Evolutionary conservation across 1,284 basidiomycete genomes (phyloP), one percentile per base, ranked within the genome.

Genomic region (Ceratobasidium sp.): DNA sequence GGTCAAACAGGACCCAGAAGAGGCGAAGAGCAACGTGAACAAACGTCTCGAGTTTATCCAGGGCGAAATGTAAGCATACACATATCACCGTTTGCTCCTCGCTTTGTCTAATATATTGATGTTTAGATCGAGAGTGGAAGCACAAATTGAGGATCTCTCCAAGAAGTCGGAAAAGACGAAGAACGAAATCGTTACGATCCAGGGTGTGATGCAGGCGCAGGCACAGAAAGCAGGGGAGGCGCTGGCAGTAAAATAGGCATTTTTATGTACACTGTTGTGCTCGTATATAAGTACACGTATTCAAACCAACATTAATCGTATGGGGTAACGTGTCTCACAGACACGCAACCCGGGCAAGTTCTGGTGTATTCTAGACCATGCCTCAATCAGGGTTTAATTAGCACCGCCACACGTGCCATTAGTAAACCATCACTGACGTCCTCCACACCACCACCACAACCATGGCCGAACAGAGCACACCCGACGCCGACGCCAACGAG

Each of bases 11-110:
- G 96, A 98, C 76, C 90, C 91, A 77, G 81, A 82, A 5, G 98
- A 98, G 77, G 97, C 97, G 11, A 93, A 92, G 79, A 84, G 83
- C 73, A 98, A 97, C 79, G 94, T 99, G 38, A 89, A 95, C 76
- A 98, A 94, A 73, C 89, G 97, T 6, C 83, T 99, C 47, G 94
- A 95, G 74, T 98, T 95, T 82, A 98, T 99, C 79, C 86, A 84
- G 67, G 83, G 87, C 61, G 96, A 99, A 82, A 94, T 98, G 96
- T 98, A 75, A 74, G 92, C 85, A 4, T 26, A 1, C 30, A 35
- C 18, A 30, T 41, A 5, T 26, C 13, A 14, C 13, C n/a, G 23
- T 11, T n/a, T 35, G 11, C 44, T 18, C 49, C 7, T 35, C 21
- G 50, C 54, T 41, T 44, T 69, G 47, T 44, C 59, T 46, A 32